Percentiles rank a stretch among this genome's conserved stretches.
phyloP scores from a whole-genome alignment of 1,139 yeast genomes.

The Hemisphaericaspora xylofermentans region DNA sequence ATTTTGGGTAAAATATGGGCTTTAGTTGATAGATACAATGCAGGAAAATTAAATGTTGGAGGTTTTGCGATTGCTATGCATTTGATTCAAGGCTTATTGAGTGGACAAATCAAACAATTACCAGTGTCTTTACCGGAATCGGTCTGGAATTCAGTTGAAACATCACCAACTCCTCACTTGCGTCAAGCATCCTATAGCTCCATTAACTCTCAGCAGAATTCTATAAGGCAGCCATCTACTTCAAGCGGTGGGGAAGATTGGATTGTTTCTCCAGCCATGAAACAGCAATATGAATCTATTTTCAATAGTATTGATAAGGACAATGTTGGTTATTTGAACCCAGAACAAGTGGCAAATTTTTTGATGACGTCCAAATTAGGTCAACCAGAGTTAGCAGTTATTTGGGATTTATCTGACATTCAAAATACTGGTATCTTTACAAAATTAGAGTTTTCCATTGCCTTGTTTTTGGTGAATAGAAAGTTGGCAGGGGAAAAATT shows the following conservation, averaged over 20 bases:
- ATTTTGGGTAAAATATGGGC: constrained; percentile 87
- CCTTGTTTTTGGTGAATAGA: constrained; percentile 89
- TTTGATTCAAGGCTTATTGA: constrained; percentile 77
- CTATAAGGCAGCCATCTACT: constrained; percentile 33
- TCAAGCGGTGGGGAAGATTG: constrained; percentile 45
- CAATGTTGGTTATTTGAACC: constrained; percentile 62
- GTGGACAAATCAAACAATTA: constrained; percentile 62
- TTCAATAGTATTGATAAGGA: constrained; percentile 75
- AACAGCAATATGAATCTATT: constrained; percentile 73
- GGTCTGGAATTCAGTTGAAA: constrained; percentile 59
- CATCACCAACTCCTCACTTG: constrained; percentile 9
- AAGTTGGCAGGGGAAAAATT: constrained; percentile 72
- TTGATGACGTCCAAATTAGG: constrained; percentile 83
- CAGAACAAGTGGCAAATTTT: constrained; percentile 83
- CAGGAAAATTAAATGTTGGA: constrained; percentile 68
- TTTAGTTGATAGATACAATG: constrained; percentile 72
- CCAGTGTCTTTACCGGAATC: constrained; percentile 71
- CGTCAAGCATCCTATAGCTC: constrained; percentile 49
- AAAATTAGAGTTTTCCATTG: constrained; percentile 83
- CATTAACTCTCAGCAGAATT: constrained; percentile 44
- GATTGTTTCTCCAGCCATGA: constrained; percentile 67
- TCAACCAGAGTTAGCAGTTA: constrained; percentile 80
- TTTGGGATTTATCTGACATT: constrained; percentile 94
- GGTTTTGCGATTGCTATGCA: constrained; percentile 95
- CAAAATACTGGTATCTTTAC: constrained; percentile 84